These are phyloP conservation scores for Endocalyx cinctus DNA, from an alignment of 2,329 filamentous ascomycete species.

Conservation along the genomic window DNA sequence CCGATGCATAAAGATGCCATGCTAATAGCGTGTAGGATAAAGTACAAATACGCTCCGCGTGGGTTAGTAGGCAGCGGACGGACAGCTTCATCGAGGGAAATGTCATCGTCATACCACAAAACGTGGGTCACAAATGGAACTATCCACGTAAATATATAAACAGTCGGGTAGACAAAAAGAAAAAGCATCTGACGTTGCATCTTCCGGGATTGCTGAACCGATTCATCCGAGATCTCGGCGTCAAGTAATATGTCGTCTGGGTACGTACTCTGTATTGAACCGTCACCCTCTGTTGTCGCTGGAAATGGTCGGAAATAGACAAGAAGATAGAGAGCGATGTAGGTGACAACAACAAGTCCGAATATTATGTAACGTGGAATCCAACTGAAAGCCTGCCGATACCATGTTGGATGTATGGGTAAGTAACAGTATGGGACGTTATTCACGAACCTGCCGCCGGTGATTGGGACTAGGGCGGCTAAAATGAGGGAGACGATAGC, in stretches of 20 bases:
- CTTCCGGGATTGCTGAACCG: slow-evolving; percentile 40
- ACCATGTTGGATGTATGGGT: slow-evolving; percentile 64
- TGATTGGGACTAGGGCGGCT: slow-evolving; percentile 35
- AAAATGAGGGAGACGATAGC: slow-evolving; percentile 54
- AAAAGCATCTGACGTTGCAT: slow-evolving; percentile 65
- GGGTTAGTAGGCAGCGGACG: too few relatives aligned
- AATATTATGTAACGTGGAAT: slow-evolving; percentile 69
- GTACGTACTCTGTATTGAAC: too few relatives aligned
- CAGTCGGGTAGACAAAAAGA: slow-evolving; percentile 70
- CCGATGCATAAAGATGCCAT: slow-evolving; percentile 59
- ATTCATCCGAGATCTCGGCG: slow-evolving; percentile 24
- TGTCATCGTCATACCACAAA: slow-evolving; percentile 45
- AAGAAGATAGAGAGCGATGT: slow-evolving; percentile 68
- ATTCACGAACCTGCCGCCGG: slow-evolving; percentile 21
- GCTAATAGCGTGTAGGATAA: slow-evolving; percentile 49
- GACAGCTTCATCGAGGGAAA: slow-evolving; percentile 9
- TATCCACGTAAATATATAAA: slow-evolving; percentile 70
- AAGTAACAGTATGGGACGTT: slow-evolving; percentile 55
- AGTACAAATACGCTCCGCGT: too few relatives aligned
- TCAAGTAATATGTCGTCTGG: too few relatives aligned
- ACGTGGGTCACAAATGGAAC: slow-evolving; percentile 65
- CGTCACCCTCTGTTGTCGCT: too few relatives aligned
- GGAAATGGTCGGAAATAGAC: too few relatives aligned
- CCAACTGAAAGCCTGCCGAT: slow-evolving; percentile 64
- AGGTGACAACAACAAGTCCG: slow-evolving; percentile 57